Evolutionary conservation across 371 early-diverging fungal genomes (phyloP), one percentile per base, ranked within the genome.

Genomic region (Dentiscutata heterogama): DNA sequence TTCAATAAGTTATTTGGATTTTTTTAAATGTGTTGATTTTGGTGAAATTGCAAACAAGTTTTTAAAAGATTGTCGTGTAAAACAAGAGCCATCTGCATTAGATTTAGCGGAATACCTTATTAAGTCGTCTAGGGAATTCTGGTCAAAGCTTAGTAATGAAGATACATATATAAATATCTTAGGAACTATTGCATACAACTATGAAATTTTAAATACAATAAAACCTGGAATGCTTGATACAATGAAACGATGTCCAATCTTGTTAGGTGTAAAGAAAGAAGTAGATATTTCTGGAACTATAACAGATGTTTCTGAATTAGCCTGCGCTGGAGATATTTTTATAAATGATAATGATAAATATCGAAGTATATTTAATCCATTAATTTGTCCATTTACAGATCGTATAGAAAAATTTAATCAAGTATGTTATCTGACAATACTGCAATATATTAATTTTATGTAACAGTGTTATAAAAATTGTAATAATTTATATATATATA

Each of bases 11-110:
- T 20, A 18, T 65, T 5, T 2, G 0, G 3, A 63, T 27, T 13
- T 63, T 10, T 7, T 63, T 63, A 16, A 14, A 20, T 7, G 1
- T 10, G 27, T 95, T 70, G 93, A 94, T 83, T 97, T 95, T 88
- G 96, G 96, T 0, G 73, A 86, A 0, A 54, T 85, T 0, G 95
- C 95, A 11, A 93, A 95, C 80, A 84, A 88, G 10, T 97, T 97
- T 80, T 85, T 97, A 64, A 88, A 93, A n/a, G 87, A 92, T 0
- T 96, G 97, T 82, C 97, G 97, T 58, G 96, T 96, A 50, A 92
- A 93, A 77, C 94, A 95, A 74, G 95, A 96, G 54, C 97, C 97
- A 0, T 89, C 93, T 0, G 92, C 95, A 0, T 79, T 89, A 1
- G 96, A 96, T 63, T 74, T 97, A 27, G 92, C 96, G 0, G 85